Conservation (phyloP, 192 early-diverging fungal species). For the Piromyces sp. region DNA sequence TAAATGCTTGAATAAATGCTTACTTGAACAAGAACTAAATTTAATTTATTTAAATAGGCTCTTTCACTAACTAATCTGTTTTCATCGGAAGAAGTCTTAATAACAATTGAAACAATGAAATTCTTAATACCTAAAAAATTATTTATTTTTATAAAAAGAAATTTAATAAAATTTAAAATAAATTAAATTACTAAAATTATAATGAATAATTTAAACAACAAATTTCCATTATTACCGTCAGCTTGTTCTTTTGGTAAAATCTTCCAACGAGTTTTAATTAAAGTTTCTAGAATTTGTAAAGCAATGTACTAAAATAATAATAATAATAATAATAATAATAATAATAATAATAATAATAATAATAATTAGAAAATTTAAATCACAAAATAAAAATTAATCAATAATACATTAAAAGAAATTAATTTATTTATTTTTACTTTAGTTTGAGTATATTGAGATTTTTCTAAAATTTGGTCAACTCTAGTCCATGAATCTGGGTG, state of each 20-base stretch:
- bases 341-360: too few species aligned
- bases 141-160: too few species aligned
- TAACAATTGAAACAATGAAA: conserved; percentile 82
- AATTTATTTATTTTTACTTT: conserved; percentile 48
- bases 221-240: conserved; percentile 27
- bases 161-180: too few species aligned
- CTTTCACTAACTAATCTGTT: conserved; percentile 52
- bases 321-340: neutral
- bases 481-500: conserved; percentile 90
- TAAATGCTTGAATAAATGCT: neutral
- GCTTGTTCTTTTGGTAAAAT: conserved; percentile 67
- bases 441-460: conserved; percentile 53
- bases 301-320: conserved; percentile 60
- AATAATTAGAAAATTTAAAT: too few species aligned
- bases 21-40: conserved; percentile 93
- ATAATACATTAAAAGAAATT: too few species aligned
- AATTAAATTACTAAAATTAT: neutral
- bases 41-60: conserved; percentile 76
- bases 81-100: conserved; percentile 80
- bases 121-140: conserved; percentile 68
- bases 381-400: too few species aligned
- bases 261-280: conserved; percentile 97
- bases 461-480: conserved; percentile 81
- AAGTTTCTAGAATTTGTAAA: conserved; percentile 78
- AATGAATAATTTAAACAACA: neutral